Base-by-base conservation (phyloP, 1,284 basidiomycete genomes). In the Ustilago bromivora region DNA sequence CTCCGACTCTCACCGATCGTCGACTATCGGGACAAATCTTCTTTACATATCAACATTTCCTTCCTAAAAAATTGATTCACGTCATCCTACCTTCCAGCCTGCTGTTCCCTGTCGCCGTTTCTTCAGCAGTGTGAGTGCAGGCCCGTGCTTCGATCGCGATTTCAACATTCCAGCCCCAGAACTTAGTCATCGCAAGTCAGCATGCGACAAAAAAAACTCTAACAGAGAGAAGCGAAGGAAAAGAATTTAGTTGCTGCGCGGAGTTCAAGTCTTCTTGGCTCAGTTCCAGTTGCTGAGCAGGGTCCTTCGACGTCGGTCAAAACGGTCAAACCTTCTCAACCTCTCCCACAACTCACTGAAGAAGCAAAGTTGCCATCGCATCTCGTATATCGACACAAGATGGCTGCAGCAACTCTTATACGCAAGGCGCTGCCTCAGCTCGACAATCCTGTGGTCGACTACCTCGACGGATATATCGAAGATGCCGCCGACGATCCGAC, bases 401-500 rank as follows among this genome's bases (percentile, higher is more conserved):
- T 83, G 82, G 79, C 94, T 10, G 74, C 74, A 70, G 92, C 92
- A 41, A 91, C 92, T 81, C 91, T 94, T 83, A 93, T 95, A 72
- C 90, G 94, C 43, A 88, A 89, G 35, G 89, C 89, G 36, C 91
- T 98, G 71, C 94, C 95, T 4, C 91, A 91, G n/a, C 93, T 94
- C 35, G 95, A 98, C 86, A 94, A 96, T 82, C 91, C 96, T 66
- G 91, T 98, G 76, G 92, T 98, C 19, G 92, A 95, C 76, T 98
- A 98, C 86, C 91, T 98, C 56, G 90, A 94, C 28, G 95, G 95
- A 41, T 95, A 94, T 84, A 90, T 98, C 57, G 90, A 95, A 65
- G 96, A 98, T 84, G 95, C 96, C 86, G 94, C 82, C 55, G 83
- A 85, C 32, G 82, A 84, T 43, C 70, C 77, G 2, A 65, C 70